These are phyloP conservation scores for Austroboletus novae-zelandiae DNA, from an alignment of 1,284 basidiomycete genomes.

Conservation along the genomic window DNA sequence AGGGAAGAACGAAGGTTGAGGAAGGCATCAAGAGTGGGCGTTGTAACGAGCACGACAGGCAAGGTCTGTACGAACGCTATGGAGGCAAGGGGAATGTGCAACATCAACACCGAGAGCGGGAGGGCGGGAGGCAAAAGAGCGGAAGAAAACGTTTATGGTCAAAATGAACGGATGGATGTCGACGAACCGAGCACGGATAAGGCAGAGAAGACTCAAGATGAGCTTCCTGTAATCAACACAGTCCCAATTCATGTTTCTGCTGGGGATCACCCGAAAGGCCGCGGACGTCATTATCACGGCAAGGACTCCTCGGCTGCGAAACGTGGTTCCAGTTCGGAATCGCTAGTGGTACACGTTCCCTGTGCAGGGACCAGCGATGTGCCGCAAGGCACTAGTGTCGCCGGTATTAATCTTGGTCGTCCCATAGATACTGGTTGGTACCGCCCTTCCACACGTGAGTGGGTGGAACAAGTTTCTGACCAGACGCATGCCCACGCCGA, in stretches of 20 bases:
- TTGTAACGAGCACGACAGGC: not conserved
- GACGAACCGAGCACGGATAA: conserved; percentile 13
- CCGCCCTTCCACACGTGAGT: conserved; percentile 30
- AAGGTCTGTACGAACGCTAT: not conserved
- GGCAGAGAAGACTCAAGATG: conserved; percentile 1
- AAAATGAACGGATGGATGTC: conserved; percentile 26
- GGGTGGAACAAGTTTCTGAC: conserved; percentile 30
- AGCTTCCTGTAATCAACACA: conserved; percentile 18
- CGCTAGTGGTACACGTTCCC: conserved; percentile 34
- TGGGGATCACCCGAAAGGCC: conserved; percentile 24
- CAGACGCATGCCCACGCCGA: conserved; percentile 16
- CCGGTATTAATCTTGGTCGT: conserved; percentile 35
- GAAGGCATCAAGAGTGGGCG: not conserved
- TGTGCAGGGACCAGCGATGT: conserved; percentile 11
- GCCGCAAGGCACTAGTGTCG: conserved; percentile 4
- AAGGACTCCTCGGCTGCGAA: conserved; percentile 7
- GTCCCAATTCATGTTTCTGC: conserved; percentile 29
- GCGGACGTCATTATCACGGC: conserved; percentile 8
- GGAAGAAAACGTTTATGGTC: conserved; percentile 3
- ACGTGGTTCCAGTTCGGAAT: conserved; percentile 16
- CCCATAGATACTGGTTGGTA: conserved; percentile 41
- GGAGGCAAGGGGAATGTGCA: conserved; percentile 1
- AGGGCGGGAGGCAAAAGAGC: conserved; percentile 3
- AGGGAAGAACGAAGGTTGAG: conserved; percentile 13
- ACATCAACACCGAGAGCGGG: conserved; percentile 3